phyloP scores from a whole-genome alignment of 2,329 filamentous ascomycete species.

The Mycosphaerella sp. region DNA sequence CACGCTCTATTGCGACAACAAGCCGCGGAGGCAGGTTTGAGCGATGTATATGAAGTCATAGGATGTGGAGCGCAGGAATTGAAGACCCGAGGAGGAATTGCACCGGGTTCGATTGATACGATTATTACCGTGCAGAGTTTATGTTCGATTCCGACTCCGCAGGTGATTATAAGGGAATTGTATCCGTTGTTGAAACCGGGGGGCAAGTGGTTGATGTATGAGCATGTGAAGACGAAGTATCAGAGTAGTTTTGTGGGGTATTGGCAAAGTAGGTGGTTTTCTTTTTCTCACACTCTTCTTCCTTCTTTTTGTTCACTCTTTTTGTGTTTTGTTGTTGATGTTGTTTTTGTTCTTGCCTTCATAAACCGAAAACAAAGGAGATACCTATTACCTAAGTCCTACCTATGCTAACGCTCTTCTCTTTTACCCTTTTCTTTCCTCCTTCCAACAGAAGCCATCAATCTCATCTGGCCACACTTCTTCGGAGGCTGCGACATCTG shows the following conservation, averaged over 20 bases:
- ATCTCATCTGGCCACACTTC: slow-evolving; percentile 33
- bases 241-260: slow-evolving; percentile 28
- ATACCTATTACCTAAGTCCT: no score
- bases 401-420: no score
- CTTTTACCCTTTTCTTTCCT: background rate
- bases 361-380: no score
- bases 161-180: slow-evolving; percentile 49
- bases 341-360: no score
- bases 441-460: slow-evolving; percentile 24
- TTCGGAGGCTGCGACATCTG: slow-evolving; percentile 34
- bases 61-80: slow-evolving; percentile 58
- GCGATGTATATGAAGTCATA: slow-evolving; percentile 55
- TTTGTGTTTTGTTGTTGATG: background rate
- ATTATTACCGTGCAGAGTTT: slow-evolving; percentile 57
- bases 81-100: slow-evolving; percentile 39
- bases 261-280: slow-evolving; percentile 32
- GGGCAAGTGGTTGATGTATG: slow-evolving; percentile 57
- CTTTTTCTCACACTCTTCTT: background rate
- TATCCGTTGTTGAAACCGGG: slow-evolving; percentile 56
- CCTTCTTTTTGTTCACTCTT: background rate
- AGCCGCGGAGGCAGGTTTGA: slow-evolving; percentile 48
- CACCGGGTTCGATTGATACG: slow-evolving; percentile 49
- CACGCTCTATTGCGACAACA: slow-evolving; percentile 45
- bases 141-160: slow-evolving; percentile 57
- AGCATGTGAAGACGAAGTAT: slow-evolving; percentile 48